A percentile compares a stretch with the other conserved stretches of the same genome.
Conservation (phyloP, 2,329 filamentous ascomycete genomes). For the Fusarium illudens region DNA sequence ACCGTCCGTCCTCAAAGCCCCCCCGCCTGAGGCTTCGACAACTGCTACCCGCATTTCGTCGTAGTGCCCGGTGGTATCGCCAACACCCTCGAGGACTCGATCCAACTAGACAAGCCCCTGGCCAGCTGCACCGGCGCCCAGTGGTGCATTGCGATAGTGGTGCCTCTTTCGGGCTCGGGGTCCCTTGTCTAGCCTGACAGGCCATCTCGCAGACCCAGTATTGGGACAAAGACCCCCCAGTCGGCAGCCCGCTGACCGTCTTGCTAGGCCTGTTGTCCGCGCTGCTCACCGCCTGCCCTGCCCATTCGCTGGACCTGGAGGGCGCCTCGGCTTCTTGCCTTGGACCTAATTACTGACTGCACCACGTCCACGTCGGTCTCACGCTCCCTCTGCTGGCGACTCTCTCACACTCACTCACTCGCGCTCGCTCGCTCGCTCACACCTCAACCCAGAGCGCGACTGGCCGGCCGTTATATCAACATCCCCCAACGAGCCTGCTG, state of each 20-base stretch:
- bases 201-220: constrained; percentile 35
- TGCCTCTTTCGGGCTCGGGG: constrained; percentile 29
- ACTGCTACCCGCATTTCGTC: constrained; percentile 3
- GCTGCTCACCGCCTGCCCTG: constrained; percentile 42
- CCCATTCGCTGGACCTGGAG: constrained; percentile 33
- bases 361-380: constrained; percentile 1
- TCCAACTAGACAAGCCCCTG: constrained; percentile 27
- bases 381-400: not conserved
- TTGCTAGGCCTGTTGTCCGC: constrained; percentile 31
- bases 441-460: constrained; percentile 39
- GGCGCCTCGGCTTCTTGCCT: not conserved
- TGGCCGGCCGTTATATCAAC: constrained; percentile 38
- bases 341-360: not conserved
- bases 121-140: constrained; percentile 13
- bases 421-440: constrained; percentile 19
- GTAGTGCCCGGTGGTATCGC: constrained; percentile 2
- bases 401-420: constrained; percentile 9
- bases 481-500: constrained; percentile 29
- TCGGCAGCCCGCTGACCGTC: constrained; percentile 33
- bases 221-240: constrained; percentile 17
- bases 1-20: constrained; percentile 16
- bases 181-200: constrained; percentile 34
- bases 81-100: constrained; percentile 17
- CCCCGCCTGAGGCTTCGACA: not conserved
- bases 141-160: constrained; percentile 27